Conservation (phyloP, 352 stramenopile species). For the Phytophthora pseudosyringae region DNA sequence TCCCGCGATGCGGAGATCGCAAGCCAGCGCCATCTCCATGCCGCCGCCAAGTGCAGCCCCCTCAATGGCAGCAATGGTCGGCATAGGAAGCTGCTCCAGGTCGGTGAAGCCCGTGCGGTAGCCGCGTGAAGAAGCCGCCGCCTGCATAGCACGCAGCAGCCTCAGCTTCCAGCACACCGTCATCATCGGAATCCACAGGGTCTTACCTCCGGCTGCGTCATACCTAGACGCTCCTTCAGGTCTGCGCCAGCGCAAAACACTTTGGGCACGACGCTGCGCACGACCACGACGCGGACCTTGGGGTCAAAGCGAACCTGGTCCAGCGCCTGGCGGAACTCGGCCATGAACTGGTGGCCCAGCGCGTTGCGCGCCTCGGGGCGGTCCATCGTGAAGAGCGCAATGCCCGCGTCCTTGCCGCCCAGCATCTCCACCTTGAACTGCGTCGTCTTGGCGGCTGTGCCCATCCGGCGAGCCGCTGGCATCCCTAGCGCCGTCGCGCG, state of each 20-base stretch:
- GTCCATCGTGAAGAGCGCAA: slow-evolving; percentile 83
- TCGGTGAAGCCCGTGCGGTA: slow-evolving; percentile 88
- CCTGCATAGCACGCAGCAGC: slow-evolving; percentile 19
- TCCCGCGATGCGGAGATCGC: slow-evolving; percentile 92
- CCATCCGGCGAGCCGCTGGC: slow-evolving; percentile 16
- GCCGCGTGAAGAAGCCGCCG: slow-evolving; percentile 43
- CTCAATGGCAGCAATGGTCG: slow-evolving; percentile 93
- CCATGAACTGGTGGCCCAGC: slow-evolving; percentile 83
- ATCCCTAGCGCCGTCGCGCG: not conserved
- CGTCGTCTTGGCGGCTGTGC: slow-evolving; percentile 19
- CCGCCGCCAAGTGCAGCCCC: slow-evolving; percentile 91
- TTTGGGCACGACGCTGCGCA: slow-evolving; percentile 76
- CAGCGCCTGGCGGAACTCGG: slow-evolving; percentile 74
- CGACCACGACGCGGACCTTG: slow-evolving; percentile 79
- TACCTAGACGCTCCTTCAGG: slow-evolving; percentile 89
- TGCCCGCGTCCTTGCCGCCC: slow-evolving; percentile 52
- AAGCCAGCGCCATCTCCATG: slow-evolving; percentile 92
- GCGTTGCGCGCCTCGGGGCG: slow-evolving; percentile 79
- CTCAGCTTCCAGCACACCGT: not conserved
- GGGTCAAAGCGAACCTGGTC: slow-evolving; percentile 70
- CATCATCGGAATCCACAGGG: not conserved
- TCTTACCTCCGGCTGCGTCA: slow-evolving; percentile 85
- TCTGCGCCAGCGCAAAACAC: slow-evolving; percentile 93
- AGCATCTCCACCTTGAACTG: slow-evolving; percentile 75
- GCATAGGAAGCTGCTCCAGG: slow-evolving; percentile 91